phyloP scores from a whole-genome alignment of 495 filamentous ascomycete species.

The Aspergillus diversus region DNA sequence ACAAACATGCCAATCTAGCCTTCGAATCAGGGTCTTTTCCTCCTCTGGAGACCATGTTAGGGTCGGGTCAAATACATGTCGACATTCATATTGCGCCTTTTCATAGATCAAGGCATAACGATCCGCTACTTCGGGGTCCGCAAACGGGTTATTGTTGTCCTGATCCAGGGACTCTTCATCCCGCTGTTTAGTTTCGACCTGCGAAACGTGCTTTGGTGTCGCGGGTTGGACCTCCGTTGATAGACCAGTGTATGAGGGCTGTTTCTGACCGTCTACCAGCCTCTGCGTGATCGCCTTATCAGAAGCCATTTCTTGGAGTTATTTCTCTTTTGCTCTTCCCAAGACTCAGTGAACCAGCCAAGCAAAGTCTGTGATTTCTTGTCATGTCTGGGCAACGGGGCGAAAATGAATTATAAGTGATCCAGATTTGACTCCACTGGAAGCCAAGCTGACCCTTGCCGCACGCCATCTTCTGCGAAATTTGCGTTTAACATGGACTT shows the following conservation, averaged over 20 bases:
- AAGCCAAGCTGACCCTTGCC: neutral
- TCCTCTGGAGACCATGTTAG: constrained; percentile 57
- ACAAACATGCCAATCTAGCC: constrained; percentile 54
- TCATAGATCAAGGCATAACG: constrained; percentile 52
- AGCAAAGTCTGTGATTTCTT: neutral
- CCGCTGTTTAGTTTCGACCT: neutral
- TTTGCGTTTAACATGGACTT: neutral
- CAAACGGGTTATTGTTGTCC: constrained; percentile 39
- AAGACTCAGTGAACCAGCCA: neutral
- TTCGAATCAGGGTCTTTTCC: constrained; percentile 54
- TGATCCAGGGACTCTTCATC: neutral
- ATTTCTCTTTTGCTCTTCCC: neutral
- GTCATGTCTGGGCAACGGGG: neutral
- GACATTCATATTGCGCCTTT: constrained; percentile 54
- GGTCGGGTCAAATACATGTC: constrained; percentile 59
- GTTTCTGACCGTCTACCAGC: constrained; percentile 8
- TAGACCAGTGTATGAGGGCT: constrained; percentile 1
- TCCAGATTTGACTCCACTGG: neutral
- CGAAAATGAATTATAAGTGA: neutral
- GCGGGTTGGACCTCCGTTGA: neutral
- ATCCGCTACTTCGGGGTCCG: constrained; percentile 49
- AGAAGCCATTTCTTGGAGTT: neutral
- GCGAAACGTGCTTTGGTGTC: neutral
- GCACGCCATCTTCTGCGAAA: neutral
- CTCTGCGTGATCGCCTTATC: constrained; percentile 11